Percentiles rank a stretch among this genome's conserved stretches.
Conservation (phyloP, 2,329 filamentous ascomycete genomes). For the Fusarium beomiforme region DNA sequence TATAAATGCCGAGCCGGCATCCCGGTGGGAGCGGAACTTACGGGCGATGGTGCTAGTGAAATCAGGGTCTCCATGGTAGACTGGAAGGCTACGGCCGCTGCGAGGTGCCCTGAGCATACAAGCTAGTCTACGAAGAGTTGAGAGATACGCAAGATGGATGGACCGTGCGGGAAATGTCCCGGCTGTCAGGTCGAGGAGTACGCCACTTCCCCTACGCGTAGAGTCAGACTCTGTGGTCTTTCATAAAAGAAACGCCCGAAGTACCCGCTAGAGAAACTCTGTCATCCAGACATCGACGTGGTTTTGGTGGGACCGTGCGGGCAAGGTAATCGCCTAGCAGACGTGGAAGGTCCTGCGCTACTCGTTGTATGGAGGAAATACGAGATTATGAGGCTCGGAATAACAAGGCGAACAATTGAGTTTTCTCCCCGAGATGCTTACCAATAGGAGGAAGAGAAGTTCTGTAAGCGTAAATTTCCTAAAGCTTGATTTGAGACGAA, state of each 20-base stretch:
- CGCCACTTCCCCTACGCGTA: conserved; percentile 26
- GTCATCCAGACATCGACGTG: background rate
- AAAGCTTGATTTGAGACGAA: conserved; percentile 5
- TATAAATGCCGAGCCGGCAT: conserved; percentile 50
- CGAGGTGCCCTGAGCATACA: conserved; percentile 43
- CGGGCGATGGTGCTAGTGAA: conserved; percentile 49
- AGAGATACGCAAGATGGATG: background rate
- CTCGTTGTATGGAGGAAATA: too few relatives aligned
- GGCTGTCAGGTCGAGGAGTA: conserved; percentile 24
- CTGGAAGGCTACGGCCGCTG: conserved; percentile 53
- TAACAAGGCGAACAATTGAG: background rate
- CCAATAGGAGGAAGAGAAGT: conserved; percentile 7
- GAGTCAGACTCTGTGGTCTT: conserved; percentile 7
- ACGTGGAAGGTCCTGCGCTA: conserved; percentile 15
- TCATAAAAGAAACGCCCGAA: conserved; percentile 7
- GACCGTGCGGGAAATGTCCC: background rate
- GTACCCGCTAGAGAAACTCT: conserved; percentile 28
- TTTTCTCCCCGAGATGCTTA: conserved; percentile 18
- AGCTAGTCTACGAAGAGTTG: background rate
- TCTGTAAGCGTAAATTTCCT: conserved; percentile 16
- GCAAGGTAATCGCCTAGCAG: conserved; percentile 5
- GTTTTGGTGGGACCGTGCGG: too few relatives aligned
- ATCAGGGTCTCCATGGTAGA: conserved; percentile 53
- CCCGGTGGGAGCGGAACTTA: conserved; percentile 46
- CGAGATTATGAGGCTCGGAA: conserved; percentile 25